Evolutionary conservation across 495 filamentous ascomycete genomes (phyloP).

Genomic region (Parathielavia hyrcaniae): DNA sequence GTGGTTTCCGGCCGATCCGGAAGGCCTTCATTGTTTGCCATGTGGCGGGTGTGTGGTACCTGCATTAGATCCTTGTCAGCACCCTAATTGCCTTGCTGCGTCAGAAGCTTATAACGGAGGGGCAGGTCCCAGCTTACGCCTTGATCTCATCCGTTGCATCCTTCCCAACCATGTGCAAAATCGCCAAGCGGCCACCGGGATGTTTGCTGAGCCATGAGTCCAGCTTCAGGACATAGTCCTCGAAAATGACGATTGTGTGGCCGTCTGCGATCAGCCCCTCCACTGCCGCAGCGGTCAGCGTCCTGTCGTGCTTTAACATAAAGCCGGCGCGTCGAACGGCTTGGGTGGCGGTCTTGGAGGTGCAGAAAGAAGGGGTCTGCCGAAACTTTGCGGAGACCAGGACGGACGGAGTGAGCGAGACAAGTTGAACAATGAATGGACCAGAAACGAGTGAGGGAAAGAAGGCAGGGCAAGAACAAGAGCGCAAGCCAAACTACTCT

Average conservation of each 20-base stretch:
- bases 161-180: conserved; percentile 89
- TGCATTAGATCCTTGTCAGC: conserved; percentile 35
- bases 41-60: conserved; percentile 66
- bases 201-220: conserved; percentile 86
- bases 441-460: too few relatives aligned
- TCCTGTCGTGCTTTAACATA: conserved; percentile 2
- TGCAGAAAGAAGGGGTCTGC: too few relatives aligned
- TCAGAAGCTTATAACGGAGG: neutral
- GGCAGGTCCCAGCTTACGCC: conserved; percentile 55
- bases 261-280: conserved; percentile 85
- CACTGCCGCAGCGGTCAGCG: conserved; percentile 31
- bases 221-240: conserved; percentile 72
- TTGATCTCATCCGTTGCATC: conserved; percentile 96
- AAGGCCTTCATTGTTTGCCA: conserved; percentile 63
- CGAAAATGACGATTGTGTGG: conserved; percentile 68
- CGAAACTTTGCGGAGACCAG: too few relatives aligned
- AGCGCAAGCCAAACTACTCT: too few relatives aligned
- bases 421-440: too few relatives aligned
- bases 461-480: too few relatives aligned
- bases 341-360: too few relatives aligned
- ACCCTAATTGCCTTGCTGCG: neutral
- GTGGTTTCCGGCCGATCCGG: conserved; percentile 75
- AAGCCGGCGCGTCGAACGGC: neutral
- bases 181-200: conserved; percentile 89
- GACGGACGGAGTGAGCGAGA: too few relatives aligned